Percentiles rank a stretch among this genome's conserved stretches.
phyloP scores from a whole-genome alignment of 306 rosid species.

The Begonia peltatifolia region DNA sequence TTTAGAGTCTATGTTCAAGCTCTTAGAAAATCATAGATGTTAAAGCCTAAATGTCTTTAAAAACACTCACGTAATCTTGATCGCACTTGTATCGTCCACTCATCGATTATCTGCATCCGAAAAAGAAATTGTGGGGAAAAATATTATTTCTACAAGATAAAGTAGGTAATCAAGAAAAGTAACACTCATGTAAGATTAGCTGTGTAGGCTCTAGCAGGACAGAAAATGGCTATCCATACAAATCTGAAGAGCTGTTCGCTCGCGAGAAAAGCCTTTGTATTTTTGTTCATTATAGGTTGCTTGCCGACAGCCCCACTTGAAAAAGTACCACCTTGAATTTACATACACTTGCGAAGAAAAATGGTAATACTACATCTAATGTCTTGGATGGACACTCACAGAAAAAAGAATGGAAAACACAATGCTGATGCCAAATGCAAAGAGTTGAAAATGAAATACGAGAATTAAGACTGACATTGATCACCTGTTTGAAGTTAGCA shows the following conservation, averaged over 20 bases:
- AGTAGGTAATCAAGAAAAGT: neutral
- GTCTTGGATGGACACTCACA: neutral
- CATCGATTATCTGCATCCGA: conserved; percentile 54
- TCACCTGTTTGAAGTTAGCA: conserved; percentile 67
- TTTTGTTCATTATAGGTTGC: conserved; percentile 32
- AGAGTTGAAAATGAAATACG: no score
- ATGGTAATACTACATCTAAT: neutral
- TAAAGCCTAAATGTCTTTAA: conserved; percentile 1
- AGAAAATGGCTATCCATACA: conserved; percentile 12
- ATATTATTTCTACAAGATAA: neutral
- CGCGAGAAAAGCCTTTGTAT: conserved; percentile 12
- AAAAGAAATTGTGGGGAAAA: neutral
- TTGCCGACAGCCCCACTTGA: conserved; percentile 50
- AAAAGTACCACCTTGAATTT: conserved; percentile 37
- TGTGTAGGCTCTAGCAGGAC: conserved; percentile 11
- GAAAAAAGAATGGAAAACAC: no score
- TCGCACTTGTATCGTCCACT: conserved; percentile 76
- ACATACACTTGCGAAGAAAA: neutral
- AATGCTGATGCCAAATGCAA: no score
- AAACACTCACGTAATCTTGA: conserved; percentile 47
- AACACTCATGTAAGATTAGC: conserved; percentile 8
- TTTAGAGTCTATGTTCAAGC: no score
- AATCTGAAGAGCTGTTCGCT: conserved; percentile 10
- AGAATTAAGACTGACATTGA: neutral
- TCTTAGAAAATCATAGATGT: conserved; percentile 3